A percentile compares a stretch with the other conserved stretches of the same genome.
Conservation (phyloP, 768 basidiomycete species). For the Punctularia strigosozonata region DNA sequence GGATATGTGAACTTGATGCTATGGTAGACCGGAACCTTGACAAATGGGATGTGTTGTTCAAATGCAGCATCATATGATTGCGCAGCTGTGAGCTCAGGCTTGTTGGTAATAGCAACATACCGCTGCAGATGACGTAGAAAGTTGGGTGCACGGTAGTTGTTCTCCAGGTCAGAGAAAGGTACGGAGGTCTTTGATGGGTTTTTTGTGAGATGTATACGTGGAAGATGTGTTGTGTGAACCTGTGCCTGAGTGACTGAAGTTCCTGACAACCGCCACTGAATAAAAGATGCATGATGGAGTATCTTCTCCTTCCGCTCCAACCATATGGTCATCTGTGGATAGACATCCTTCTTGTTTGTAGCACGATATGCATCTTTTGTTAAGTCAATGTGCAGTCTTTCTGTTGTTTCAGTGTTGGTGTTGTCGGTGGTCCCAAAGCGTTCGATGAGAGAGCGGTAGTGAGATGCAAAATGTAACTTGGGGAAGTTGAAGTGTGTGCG, state of each 20-base stretch:
- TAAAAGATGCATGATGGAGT: slow-evolving; percentile 11
- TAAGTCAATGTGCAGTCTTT: slow-evolving; percentile 22
- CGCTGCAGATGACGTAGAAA: slow-evolving; percentile 17
- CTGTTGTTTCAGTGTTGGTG: slow-evolving; percentile 20
- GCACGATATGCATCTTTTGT: slow-evolving; percentile 20
- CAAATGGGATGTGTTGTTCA: slow-evolving; percentile 12
- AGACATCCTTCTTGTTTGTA: slow-evolving; percentile 24
- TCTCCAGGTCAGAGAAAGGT: slow-evolving; percentile 8
- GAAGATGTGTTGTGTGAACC: not conserved
- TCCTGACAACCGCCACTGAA: slow-evolving; percentile 11
- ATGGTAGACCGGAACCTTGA: slow-evolving; percentile 19
- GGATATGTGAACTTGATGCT: slow-evolving; percentile 16
- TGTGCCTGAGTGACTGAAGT: not conserved
- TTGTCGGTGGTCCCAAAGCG: slow-evolving; percentile 6
- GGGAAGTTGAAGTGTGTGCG: slow-evolving; percentile 11
- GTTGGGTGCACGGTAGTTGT: slow-evolving; percentile 17
- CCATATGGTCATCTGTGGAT: slow-evolving; percentile 27
- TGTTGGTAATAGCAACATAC: slow-evolving; percentile 12
- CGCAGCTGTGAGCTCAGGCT: slow-evolving; percentile 8
- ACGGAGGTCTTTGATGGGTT: slow-evolving; percentile 16
- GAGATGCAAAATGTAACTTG: slow-evolving; percentile 1
- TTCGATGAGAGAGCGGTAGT: not conserved
- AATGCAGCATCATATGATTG: slow-evolving; percentile 9
- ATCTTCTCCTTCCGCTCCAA: slow-evolving; percentile 23
- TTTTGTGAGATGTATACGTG: slow-evolving; percentile 13